phyloP scores from a whole-genome alignment of 164 flowering plant genomes.

The Sextonia rubra region DNA sequence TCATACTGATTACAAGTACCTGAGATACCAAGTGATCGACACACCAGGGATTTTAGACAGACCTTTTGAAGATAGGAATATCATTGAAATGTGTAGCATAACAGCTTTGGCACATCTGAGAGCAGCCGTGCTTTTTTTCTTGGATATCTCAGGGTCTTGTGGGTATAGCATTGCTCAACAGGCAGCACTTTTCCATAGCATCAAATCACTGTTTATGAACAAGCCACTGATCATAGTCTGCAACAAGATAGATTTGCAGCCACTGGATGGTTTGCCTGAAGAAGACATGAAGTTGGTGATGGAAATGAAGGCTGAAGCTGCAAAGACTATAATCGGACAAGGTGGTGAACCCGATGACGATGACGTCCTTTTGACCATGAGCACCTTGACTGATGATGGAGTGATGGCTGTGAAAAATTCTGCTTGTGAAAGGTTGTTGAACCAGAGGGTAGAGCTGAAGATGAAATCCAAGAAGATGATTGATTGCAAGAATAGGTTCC shows the following conservation, averaged over 20 bases:
- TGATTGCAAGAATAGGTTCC: constrained; percentile 74
- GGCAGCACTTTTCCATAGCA: constrained; percentile 87
- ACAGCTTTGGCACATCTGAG: constrained; percentile 90
- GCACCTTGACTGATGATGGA: constrained; percentile 84
- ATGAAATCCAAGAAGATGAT: constrained; percentile 86
- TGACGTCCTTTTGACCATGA: constrained; percentile 70
- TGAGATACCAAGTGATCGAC: constrained; percentile 90
- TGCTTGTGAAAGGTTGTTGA: constrained; percentile 77
- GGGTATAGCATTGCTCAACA: constrained; percentile 85
- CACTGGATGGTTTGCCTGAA: constrained; percentile 65
- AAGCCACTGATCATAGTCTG: constrained; percentile 80
- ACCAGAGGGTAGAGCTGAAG: constrained; percentile 80
- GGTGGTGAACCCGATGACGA: constrained; percentile 60
- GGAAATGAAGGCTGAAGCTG: constrained; percentile 85
- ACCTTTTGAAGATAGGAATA: constrained; percentile 92
- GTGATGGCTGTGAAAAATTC: constrained; percentile 79
- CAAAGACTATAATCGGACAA: constrained; percentile 64
- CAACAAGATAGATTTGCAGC: constrained; percentile 91
- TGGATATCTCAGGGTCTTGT: constrained; percentile 89
- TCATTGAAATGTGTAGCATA: constrained; percentile 94
- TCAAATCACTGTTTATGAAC: constrained; percentile 84
- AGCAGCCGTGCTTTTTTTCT: constrained; percentile 79
- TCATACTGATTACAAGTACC: constrained; percentile 82
- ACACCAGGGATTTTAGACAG: constrained; percentile 91
- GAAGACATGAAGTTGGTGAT: constrained; percentile 69